Evolutionary conservation across 768 basidiomycete species (phyloP), one percentile per base, ranked within the genome.

Genomic region (Psilocybe sp.): DNA sequence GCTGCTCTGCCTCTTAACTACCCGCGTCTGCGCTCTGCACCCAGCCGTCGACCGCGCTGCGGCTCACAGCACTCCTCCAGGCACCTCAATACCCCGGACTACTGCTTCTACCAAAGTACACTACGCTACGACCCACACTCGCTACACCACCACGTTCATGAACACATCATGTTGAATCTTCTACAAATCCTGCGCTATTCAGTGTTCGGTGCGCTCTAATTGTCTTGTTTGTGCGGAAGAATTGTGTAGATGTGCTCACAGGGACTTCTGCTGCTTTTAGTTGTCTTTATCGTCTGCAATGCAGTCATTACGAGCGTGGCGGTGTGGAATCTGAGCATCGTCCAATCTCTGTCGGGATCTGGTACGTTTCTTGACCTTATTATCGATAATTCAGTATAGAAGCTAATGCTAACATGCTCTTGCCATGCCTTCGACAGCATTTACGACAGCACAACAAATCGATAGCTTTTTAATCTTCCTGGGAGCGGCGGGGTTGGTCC

Each of bases 251-350:
- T 28, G 20, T 38, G 13, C 46, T 32, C 49, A 42, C 15, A 47
- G 38, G 31, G 15, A 41, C 50, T 18, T 36, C 34, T 19, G 40
- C n/a, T 13, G 37, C 39, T 42, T 46, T 37, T 53, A 89, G 87
- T 69, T 60, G 53, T 80, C 40, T 83, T 85, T 64, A 74, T 82
- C 55, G 62, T 80, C 54, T 88, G 78, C 65, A 85, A 79, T 69
- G 82, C 85, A 41, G 71, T 86, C 57, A 73, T 81, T 49, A 78
- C 81, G 52, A 82, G 80, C 57, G 73, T 81, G 28, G 81, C 85
- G 48, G 81, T 84, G 15, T 88, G 86, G 87, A 86, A 88, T 65
- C 61, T 78, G 39, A 78, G 79, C 55, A 67, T 86, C 54, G 66
- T 75, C 40, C 64, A 69, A 48, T 50, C 64, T 36, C 49, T 63